Conservation (phyloP, 768 basidiomycete genomes). For the Suillus americanus region DNA sequence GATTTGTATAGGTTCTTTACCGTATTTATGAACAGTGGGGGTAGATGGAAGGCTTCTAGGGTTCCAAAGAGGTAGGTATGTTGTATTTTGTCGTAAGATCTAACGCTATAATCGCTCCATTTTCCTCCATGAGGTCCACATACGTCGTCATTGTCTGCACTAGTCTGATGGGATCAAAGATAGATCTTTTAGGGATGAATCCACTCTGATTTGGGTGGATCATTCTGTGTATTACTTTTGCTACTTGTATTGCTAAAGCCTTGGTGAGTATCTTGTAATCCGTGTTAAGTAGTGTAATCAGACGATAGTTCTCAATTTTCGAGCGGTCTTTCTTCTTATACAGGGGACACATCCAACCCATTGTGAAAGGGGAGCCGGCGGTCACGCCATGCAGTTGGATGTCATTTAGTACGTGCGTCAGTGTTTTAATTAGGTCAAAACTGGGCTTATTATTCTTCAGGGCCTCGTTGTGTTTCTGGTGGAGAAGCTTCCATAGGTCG, state of each 20-base stretch:
- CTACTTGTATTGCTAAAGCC: slow-evolving; percentile 19
- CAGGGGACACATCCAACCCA: slow-evolving; percentile 36
- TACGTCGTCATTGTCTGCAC: slow-evolving; percentile 24
- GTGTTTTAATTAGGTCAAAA: not conserved
- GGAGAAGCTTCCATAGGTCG: slow-evolving; percentile 25
- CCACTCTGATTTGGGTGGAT: slow-evolving; percentile 40
- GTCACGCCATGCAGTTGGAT: slow-evolving; percentile 26
- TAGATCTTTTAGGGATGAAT: slow-evolving; percentile 32
- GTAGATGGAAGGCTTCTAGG: slow-evolving; percentile 24
- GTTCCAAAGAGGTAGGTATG: slow-evolving; percentile 33
- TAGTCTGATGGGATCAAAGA: slow-evolving; percentile 34
- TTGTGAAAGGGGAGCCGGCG: slow-evolving; percentile 22
- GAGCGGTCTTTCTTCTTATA: slow-evolving; percentile 23
- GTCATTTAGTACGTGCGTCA: slow-evolving; percentile 17
- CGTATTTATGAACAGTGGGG: slow-evolving; percentile 25
- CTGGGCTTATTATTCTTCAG: no score
- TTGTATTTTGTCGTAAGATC: slow-evolving; percentile 30
- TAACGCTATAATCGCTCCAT: slow-evolving; percentile 27
- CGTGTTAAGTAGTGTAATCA: slow-evolving; percentile 36
- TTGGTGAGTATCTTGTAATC: slow-evolving; percentile 37
- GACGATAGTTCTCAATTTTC: slow-evolving; percentile 36
- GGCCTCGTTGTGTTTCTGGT: not conserved
- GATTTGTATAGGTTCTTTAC: not conserved
- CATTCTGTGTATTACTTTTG: not conserved
- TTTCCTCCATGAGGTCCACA: slow-evolving; percentile 18